Conservation (phyloP, 371 early-diverging fungal genomes). For the Mortierella sp. region DNA sequence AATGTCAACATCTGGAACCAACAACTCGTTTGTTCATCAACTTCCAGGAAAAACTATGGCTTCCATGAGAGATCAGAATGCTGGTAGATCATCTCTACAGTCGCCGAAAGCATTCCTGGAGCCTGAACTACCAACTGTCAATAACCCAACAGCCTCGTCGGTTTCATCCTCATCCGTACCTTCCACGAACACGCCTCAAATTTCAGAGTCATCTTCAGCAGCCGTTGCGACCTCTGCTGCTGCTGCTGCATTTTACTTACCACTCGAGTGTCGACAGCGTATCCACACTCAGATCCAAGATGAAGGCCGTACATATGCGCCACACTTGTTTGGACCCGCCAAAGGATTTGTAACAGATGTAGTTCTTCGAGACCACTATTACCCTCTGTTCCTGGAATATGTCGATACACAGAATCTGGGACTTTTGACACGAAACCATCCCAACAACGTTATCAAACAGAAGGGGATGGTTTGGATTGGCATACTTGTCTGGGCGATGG, state of each 20-base stretch:
- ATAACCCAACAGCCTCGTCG: constrained; percentile 13
- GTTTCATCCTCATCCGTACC: constrained; percentile 7
- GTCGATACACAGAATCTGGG: constrained; percentile 43
- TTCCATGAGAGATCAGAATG: not conserved
- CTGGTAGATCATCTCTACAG: constrained; percentile 6
- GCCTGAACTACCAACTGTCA: constrained; percentile 6
- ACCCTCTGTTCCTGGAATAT: constrained; percentile 39
- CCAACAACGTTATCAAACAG: constrained; percentile 29
- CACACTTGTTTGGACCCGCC: constrained; percentile 47
- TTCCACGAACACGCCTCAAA: not conserved
- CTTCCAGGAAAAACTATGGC: constrained; percentile 7
- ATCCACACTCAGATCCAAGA: constrained; percentile 47
- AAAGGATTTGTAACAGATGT: constrained; percentile 53
- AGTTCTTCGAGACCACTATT: constrained; percentile 47
- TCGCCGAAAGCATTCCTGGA: constrained; percentile 7
- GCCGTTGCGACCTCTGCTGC: constrained; percentile 40
- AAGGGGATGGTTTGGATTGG: constrained; percentile 45
- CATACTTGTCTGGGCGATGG: constrained; percentile 18
- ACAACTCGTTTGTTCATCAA: constrained; percentile 14
- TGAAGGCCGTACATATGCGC: constrained; percentile 33
- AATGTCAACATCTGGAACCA: constrained; percentile 3
- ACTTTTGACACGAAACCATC: constrained; percentile 31
- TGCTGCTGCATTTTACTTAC: constrained; percentile 48
- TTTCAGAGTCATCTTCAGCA: constrained; percentile 18
- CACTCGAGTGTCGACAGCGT: constrained; percentile 45